Conservation (phyloP, 2,329 filamentous ascomycete species). For the Ascochyta clinopodiicola region DNA sequence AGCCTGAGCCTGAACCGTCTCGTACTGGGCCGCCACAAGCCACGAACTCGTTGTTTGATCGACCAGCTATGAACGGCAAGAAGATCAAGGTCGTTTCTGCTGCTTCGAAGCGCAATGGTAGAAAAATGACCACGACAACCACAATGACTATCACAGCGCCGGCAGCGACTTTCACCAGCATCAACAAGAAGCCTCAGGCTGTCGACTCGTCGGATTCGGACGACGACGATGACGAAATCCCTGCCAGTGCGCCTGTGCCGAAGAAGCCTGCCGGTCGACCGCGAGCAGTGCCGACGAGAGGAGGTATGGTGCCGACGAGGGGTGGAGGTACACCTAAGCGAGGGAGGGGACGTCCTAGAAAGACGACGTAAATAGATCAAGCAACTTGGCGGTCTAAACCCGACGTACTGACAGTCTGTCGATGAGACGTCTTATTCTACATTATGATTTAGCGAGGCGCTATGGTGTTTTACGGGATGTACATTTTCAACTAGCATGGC, state of each 20-base stretch:
- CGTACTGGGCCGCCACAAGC: constrained; percentile 26
- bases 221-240: constrained; percentile 42
- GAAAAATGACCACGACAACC: constrained; percentile 21
- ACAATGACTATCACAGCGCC: constrained; percentile 13
- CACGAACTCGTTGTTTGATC: constrained; percentile 37
- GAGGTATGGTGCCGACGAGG: constrained; percentile 29
- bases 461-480: not conserved
- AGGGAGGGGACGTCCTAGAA: constrained; percentile 36
- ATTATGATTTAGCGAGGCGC: constrained; percentile 5
- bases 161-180: constrained; percentile 25
- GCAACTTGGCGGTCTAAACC: not conserved
- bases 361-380: constrained; percentile 18
- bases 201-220: constrained; percentile 38
- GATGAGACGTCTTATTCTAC: not conserved
- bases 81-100: constrained; percentile 46
- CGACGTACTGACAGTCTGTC: too few relatives aligned
- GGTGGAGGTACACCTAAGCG: constrained; percentile 30
- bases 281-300: constrained; percentile 20
- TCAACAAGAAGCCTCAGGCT: constrained; percentile 24
- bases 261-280: constrained; percentile 31
- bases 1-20: constrained; percentile 2
- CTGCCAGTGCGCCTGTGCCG: constrained; percentile 33
- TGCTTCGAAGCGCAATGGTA: constrained; percentile 27
- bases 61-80: constrained; percentile 40
- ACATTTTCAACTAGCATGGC: not conserved